Evolutionary conservation across 2,329 filamentous ascomycete species (phyloP), one percentile per base, ranked within the genome.

Genomic region (Colletotrichum trifolii): DNA sequence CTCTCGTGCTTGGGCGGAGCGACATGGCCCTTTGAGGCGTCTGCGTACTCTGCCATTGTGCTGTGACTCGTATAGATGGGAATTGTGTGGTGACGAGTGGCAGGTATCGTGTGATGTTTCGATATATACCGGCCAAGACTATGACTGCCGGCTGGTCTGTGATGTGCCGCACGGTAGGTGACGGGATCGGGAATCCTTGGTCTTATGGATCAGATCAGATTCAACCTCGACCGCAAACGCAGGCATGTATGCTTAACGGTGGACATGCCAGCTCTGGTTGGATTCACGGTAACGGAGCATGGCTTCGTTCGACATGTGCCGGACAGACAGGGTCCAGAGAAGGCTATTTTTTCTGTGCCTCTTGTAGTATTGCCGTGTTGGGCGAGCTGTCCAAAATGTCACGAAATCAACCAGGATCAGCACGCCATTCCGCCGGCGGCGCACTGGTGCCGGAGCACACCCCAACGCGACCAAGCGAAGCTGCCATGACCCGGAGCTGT

Each of bases 1-100:
- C 73, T 73, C 54, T 77, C 70, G 10, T 72, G 71, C 67, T 76
- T 77, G 40, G 75, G 62, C 54, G 64, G 64, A 25, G 53, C 47
- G 6, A 25, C 40, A 35, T 62, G 25, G 58, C 62, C 58, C 46
- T 52, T 46, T 9, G 17, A 8, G 46, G 52, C 25, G 40, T 62
- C 52, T 49, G 36, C 58, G 33, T 53, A 49, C 2, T 62, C 58
- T 1, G 58, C 46, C 62, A 65, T 65, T 25, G 25, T 25, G 25
- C 25, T 25, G 25, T 25, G 25, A 25, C 25, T 25, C 25, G 25
- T 5, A 25, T 25, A 25, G 25, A 25, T 4, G 25, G n/a, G 38
- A 40, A 8, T 1, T 2, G 38, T 13, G 9, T 10, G 38, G 38
- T 40, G 38, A 4, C 4, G 2, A 39, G 3, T 13, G 1, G 2